Base-by-base conservation (phyloP, 225 moss, liverwort and hornwort genomes). In the Anthoceros angustus region DNA sequence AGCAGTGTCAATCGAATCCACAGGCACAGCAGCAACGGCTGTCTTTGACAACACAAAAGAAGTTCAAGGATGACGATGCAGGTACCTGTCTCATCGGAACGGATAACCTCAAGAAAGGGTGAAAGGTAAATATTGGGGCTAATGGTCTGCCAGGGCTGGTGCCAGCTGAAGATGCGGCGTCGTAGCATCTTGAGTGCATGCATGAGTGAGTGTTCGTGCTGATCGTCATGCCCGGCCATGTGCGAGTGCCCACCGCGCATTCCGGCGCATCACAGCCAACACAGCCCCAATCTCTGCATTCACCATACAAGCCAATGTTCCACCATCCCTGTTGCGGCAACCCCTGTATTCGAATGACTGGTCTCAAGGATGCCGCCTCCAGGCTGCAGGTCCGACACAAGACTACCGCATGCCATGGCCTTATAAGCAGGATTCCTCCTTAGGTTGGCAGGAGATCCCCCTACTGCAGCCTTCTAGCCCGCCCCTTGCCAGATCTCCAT, bases 241-340 rank as follows among this genome's bases (percentile, higher is more conserved):
- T 98, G 41, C 87, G 84, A 48, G 89, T 87, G 41, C 89, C 98
- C 98, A 98, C 64, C 92, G 82, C 61, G 92, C 92, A 87, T 98
- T 98, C 61, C 92, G 85, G 26, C 98, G 89, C 98, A 98, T 98
- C 42, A 92, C 89, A 14, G 98, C 89, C 60, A 98, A 69, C n/a
- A 98, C 98, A 50, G 92, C 82, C 70, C 87, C 89, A 25, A 98
- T 86, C 74, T 98, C 92, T 49, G 87, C 85, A 76, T 98, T 89
- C 64, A 98, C 81, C 87, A 92, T 86, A 67, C 92, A 92, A 63
- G 98, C 87, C 67, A 89, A 74, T 25, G 87, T 82, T 25, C 82
- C 89, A 42, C 85, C 79, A 42, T 73, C 86, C 79, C 55, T 55
- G 55, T 18, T 55, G 55, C 0, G 23, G 55, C 8, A 18, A 55